Percentiles rank a stretch among this genome's conserved stretches.
Evolutionary conservation across 1,284 basidiomycete species (phyloP).

Genomic region (Takashimella tepidaria): DNA sequence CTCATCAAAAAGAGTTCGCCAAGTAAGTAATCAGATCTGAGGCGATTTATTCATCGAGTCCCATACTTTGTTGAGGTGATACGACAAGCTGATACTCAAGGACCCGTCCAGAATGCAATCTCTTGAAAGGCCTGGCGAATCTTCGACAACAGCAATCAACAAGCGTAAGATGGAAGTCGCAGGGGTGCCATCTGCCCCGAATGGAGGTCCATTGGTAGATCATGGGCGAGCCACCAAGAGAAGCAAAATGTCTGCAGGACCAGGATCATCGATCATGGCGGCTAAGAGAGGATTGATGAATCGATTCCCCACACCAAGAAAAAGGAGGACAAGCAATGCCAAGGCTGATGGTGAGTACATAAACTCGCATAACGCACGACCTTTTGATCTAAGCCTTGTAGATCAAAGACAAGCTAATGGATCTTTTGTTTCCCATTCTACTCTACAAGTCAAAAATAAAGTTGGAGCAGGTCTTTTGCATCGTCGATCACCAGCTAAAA

Average conservation of each 20-base stretch:
- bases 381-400: too few relatives aligned
- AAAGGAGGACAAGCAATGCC: slow-evolving; percentile 19
- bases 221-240: background rate
- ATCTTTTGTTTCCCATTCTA: background rate
- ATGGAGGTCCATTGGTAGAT: slow-evolving; percentile 19
- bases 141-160: background rate
- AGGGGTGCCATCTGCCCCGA: slow-evolving; percentile 30
- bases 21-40: slow-evolving; percentile 32
- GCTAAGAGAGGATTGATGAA: background rate
- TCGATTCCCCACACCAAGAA: background rate
- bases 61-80: too few relatives aligned
- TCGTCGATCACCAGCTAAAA: background rate
- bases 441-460: too few relatives aligned
- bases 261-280: background rate
- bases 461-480: background rate
- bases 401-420: too few relatives aligned
- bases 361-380: too few relatives aligned
- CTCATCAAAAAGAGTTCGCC: slow-evolving; percentile 40
- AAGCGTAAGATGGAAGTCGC: background rate
- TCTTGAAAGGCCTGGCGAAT: slow-evolving; percentile 14
- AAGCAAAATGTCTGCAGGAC: background rate
- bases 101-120: slow-evolving; percentile 27
- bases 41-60: too few relatives aligned
- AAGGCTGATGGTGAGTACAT: slow-evolving; percentile 16
- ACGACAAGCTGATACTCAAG: too few relatives aligned